Evolutionary conservation across 305 asterid genomes (phyloP), one percentile per base, ranked within the genome.

Genomic region (Fraxinus platypoda): DNA sequence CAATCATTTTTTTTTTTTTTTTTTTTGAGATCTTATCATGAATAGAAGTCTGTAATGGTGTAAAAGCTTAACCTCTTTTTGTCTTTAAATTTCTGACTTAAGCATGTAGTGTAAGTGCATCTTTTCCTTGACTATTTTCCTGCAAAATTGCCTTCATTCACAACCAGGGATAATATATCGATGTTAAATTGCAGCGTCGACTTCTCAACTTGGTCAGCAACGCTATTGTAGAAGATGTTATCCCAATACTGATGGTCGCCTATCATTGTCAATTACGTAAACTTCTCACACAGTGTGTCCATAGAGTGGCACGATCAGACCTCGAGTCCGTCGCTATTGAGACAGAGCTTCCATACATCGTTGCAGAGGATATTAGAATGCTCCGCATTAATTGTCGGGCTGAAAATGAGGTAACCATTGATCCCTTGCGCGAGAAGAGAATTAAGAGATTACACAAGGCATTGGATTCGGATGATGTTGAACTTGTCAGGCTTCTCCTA

Each of bases 401-500:
- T 11, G 91, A 87, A 33, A 83, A 86, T 80, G 90, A 87, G 64
- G 76, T 33, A 2, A 57, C 75, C 0, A 17, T 28, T 13, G 92
- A 87, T 84, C 90, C 87, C 30, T 76, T 82, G 82, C 90, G 30
- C 17, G 93, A 86, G 87, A 90, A 90, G 84, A 86, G 88, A 57
- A 86, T 87, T 5, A 88, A 83, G 86, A 86, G 93, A 84, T 88
- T 93, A 77, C 90, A 87, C 76, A 90, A 80, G 87, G 97, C 97
- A 15, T 76, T 93, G 59, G 97, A 93, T 82, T 93, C 93, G 3
- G 94, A 93, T 31, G 97, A 93, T 77, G 80, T 91, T 21, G 97
- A 91, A 78, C 94, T 93, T 34, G 91, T 93, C 76, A 83, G 85
- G 49, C 91, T 91, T 80, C 91, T 93, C 19, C 85, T 93, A 11